Base-by-base conservation (phyloP, 768 basidiomycete species). In the Chalciporus pseudorubinellus region DNA sequence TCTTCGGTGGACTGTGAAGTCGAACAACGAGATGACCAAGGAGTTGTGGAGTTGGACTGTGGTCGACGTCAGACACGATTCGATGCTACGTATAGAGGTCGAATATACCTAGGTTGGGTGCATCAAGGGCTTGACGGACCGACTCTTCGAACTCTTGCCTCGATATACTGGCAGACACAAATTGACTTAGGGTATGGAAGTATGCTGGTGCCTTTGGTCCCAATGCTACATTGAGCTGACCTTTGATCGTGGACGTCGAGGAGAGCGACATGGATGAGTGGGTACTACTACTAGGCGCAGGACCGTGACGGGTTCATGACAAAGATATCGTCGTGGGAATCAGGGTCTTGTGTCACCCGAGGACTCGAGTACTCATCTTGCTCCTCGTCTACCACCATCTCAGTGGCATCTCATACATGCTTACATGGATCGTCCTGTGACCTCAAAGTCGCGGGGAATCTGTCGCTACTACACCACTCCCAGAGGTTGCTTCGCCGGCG, bases 11-110 rank as follows among this genome's bases (percentile, higher is more conserved):
- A 82, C 81, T 2, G 88, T 87, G 20, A 86, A 85, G 67, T 89
- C 89, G 55, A 92, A 89, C 14, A 92, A 69, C 2, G 89, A 89
- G 26, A 92, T 90, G 31, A 92, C 83, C 28, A 92, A 75, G 11
- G 89, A 83, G 67, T 92, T 92, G 64, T 92, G 90, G 2, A 91
- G 72, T 67, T 89, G 88, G 24, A 90, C 86, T 85, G 54, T n/a
- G 39, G 10, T 50, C 28, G 52, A 22, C 21, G 50, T 64, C 20
- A 61, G 60, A 24, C 12, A n/a, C 16, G 11, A 11, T 38, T 26
- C 14, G 33, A 41, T 18, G 22, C 14, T 18, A 46, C 22, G 42
- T 39, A 19, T 18, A 42, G 24, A 9, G n/a, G 36, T n/a, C n/a
- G n/a, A n/a, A 66, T 62, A 18, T 31, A 76, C 77, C 70, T 20